phyloP scores from a whole-genome alignment of 345 rosid genomes.

The Eucalyptus virginea region DNA sequence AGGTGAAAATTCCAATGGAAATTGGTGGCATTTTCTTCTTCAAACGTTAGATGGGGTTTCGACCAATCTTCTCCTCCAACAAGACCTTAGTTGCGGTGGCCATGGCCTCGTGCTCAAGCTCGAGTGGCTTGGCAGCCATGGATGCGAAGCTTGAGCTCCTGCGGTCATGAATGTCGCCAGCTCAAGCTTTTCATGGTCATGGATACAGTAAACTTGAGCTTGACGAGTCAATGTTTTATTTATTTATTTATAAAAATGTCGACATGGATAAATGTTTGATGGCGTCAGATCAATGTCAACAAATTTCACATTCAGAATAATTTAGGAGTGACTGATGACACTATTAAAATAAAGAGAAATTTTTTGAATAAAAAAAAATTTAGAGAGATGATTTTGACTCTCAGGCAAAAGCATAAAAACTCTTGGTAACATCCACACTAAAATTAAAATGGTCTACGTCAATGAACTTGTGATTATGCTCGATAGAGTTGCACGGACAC shows the following conservation, averaged over 20 bases:
- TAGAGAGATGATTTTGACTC: background rate
- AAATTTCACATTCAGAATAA: background rate
- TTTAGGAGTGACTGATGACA: background rate
- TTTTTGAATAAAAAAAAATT: background rate
- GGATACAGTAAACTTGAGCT: background rate
- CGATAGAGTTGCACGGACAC: background rate
- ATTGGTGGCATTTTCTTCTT: background rate
- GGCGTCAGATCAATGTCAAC: background rate
- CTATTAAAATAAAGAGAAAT: background rate
- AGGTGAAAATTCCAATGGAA: background rate
- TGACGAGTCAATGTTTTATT: background rate
- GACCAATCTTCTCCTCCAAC: background rate
- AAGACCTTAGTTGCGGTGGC: background rate
- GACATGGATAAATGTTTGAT: background rate
- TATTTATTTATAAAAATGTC: no score
- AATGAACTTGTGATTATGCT: background rate
- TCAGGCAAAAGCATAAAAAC: background rate
- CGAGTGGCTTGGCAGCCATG: background rate
- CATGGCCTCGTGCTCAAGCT: background rate
- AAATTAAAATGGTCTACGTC: background rate
- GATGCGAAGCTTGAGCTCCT: background rate
- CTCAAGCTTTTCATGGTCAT: background rate
- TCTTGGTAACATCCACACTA: rapidly evolving
- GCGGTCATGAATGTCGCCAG: background rate
- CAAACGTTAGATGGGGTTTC: background rate